Percentiles rank a stretch among this genome's conserved stretches.
These are phyloP conservation scores for Condylostoma magnum DNA, from an alignment of 169 alveolate genomes.

Conservation along the genomic window DNA sequence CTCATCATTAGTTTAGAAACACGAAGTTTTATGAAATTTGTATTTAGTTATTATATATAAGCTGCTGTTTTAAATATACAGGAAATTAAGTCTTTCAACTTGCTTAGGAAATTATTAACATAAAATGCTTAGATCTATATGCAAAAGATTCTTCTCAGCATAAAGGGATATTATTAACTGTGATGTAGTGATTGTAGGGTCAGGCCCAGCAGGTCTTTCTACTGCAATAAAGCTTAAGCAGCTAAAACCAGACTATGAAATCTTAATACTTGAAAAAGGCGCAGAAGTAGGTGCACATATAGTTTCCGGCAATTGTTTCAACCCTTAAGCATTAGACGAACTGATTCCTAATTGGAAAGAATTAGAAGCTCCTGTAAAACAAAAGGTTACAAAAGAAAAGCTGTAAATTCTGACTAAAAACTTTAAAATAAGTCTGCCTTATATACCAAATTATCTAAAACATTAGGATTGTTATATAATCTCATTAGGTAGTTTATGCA, in stretches of 20 bases:
- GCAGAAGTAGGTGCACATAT: conserved; percentile 83
- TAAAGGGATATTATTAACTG: conserved; percentile 55
- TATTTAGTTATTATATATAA: too few relatives aligned
- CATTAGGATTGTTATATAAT: conserved; percentile 76
- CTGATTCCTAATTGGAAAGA: conserved; percentile 71
- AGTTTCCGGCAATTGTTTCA: conserved; percentile 83
- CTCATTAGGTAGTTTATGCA: conserved; percentile 75
- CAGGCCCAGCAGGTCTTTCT: conserved; percentile 87
- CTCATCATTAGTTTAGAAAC: conserved; percentile 8
- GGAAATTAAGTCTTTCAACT: too few relatives aligned
- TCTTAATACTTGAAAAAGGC: conserved; percentile 80
- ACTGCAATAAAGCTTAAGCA: conserved; percentile 80
- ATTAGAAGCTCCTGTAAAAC: conserved; percentile 54
- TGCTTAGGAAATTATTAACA: too few relatives aligned
- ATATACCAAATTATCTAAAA: conserved; percentile 63
- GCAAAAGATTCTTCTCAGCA: neutral
- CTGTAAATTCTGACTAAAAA: conserved; percentile 37
- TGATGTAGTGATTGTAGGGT: conserved; percentile 82
- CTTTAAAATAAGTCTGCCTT: conserved; percentile 51
- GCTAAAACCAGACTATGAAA: conserved; percentile 50
- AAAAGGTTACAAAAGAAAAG: conserved; percentile 49
- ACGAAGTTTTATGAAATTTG: too few relatives aligned
- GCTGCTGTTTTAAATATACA: too few relatives aligned
- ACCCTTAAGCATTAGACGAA: conserved; percentile 78
- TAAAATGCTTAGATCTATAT: conserved; percentile 20